These are phyloP conservation scores for Lentinula sp. DNA, from an alignment of 768 basidiomycete genomes.

Conservation along the genomic window DNA sequence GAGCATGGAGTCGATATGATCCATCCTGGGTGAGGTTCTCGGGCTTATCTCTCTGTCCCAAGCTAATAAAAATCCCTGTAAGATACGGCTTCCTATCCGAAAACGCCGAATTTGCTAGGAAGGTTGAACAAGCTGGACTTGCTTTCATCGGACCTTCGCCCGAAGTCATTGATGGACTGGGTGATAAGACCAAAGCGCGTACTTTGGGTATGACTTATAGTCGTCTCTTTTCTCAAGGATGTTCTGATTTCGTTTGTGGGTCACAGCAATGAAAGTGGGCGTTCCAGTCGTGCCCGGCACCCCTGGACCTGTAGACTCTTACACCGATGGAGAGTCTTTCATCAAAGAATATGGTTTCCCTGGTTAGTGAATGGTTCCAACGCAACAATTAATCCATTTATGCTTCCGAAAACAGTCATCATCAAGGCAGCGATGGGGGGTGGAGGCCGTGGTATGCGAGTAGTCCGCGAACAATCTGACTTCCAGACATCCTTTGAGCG, in stretches of 20 bases:
- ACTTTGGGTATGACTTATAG: slow-evolving; percentile 53
- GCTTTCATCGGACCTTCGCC: slow-evolving; percentile 96
- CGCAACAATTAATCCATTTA: not conserved
- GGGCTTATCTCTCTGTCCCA: not conserved
- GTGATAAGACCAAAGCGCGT: slow-evolving; percentile 98
- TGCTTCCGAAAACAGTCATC: slow-evolving; percentile 54
- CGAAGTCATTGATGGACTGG: slow-evolving; percentile 93
- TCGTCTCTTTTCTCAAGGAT: slow-evolving; percentile 5
- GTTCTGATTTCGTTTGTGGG: slow-evolving; percentile 6
- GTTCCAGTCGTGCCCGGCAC: slow-evolving; percentile 98
- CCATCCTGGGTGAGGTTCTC: slow-evolving; percentile 76
- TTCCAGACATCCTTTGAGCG: slow-evolving; percentile 88
- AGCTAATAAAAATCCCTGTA: slow-evolving; percentile 1
- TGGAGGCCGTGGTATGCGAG: slow-evolving; percentile 98
- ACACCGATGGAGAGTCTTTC: slow-evolving; percentile 78
- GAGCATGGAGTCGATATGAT: slow-evolving; percentile 99
- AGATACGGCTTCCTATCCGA: slow-evolving; percentile 98
- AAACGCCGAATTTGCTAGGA: slow-evolving; percentile 94
- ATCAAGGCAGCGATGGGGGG: slow-evolving; percentile 99
- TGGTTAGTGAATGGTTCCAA: slow-evolving; percentile 32
- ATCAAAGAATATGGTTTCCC: slow-evolving; percentile 97
- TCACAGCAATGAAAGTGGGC: slow-evolving; percentile 74
- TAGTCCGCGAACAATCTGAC: slow-evolving; percentile 89
- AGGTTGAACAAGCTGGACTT: slow-evolving; percentile 96
- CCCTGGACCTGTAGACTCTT: slow-evolving; percentile 75